These are phyloP conservation scores for Ogataea pignaliae DNA, from an alignment of 805 yeast species.

Conservation along the genomic window DNA sequence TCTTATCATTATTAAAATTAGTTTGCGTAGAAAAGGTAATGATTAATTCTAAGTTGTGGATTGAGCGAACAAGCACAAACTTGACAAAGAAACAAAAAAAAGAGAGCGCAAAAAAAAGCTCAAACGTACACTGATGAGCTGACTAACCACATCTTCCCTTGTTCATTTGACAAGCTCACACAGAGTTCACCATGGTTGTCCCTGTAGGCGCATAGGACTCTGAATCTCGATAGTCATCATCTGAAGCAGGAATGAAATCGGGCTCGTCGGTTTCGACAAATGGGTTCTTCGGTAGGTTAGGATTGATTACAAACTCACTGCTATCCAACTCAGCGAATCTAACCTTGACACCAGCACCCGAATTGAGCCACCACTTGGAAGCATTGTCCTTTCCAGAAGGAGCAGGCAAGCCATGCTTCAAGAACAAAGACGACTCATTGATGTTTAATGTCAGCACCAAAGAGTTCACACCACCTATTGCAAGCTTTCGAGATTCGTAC, in stretches of 20 bases:
- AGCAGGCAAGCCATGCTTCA: constrained; percentile 60
- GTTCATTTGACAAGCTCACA: no score
- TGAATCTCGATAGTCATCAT: not conserved
- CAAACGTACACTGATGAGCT: no score
- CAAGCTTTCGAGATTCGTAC: constrained; percentile 45
- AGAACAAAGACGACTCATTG: constrained; percentile 13
- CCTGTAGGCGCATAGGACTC: no score
- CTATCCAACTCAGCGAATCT: constrained; percentile 41
- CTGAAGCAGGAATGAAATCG: constrained; percentile 40
- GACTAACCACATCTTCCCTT: no score
- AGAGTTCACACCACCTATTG: constrained; percentile 35
- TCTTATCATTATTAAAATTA: no score
- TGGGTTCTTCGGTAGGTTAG: constrained; percentile 68
- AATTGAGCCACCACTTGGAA: constrained; percentile 87
- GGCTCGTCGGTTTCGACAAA: constrained; percentile 50
- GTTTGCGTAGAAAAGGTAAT: no score
- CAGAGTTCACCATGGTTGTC: no score
- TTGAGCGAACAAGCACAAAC: no score
- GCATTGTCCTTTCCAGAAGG: constrained; percentile 71
- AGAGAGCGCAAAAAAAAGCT: no score
- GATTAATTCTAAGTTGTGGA: no score
- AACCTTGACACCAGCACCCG: constrained; percentile 67
- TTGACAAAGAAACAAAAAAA: no score
- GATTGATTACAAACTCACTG: constrained; percentile 55
- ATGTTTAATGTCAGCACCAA: constrained; percentile 23